phyloP scores from a whole-genome alignment of 306 rosid species.

The Prunus armeniaca region DNA sequence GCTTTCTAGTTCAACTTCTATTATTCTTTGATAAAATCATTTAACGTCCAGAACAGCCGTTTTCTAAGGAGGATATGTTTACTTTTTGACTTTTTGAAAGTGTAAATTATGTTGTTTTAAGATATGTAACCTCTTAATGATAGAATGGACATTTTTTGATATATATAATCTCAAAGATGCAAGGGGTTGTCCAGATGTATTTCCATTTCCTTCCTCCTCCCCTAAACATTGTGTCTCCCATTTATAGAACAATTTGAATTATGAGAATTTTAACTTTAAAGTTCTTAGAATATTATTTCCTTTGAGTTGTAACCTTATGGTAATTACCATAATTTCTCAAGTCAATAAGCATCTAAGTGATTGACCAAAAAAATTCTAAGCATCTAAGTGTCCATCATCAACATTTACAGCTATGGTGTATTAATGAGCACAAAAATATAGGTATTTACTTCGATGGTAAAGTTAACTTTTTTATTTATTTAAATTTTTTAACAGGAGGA shows the following conservation, averaged over 20 bases:
- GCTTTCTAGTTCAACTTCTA: background rate
- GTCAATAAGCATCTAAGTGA: background rate
- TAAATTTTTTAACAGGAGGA: conserved; percentile 56
- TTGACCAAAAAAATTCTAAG: background rate
- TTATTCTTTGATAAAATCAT: background rate
- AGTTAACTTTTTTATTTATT: background rate
- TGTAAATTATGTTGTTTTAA: background rate
- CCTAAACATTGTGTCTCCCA: background rate
- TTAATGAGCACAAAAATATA: background rate
- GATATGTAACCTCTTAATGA: background rate
- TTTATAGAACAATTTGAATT: background rate
- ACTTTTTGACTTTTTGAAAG: background rate
- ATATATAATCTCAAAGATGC: background rate
- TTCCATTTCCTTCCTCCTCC: background rate
- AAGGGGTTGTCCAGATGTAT: background rate
- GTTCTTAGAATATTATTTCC: background rate
- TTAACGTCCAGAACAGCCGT: background rate
- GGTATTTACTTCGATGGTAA: background rate
- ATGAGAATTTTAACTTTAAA: background rate
- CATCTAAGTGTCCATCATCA: background rate
- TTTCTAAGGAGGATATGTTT: background rate
- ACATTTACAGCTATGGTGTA: background rate
- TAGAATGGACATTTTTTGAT: background rate
- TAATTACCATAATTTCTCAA: background rate
- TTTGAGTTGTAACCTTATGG: background rate